Evolutionary conservation across 2,329 filamentous ascomycete genomes (phyloP).

Genomic region (Ophiocordyceps camponoti-floridani): DNA sequence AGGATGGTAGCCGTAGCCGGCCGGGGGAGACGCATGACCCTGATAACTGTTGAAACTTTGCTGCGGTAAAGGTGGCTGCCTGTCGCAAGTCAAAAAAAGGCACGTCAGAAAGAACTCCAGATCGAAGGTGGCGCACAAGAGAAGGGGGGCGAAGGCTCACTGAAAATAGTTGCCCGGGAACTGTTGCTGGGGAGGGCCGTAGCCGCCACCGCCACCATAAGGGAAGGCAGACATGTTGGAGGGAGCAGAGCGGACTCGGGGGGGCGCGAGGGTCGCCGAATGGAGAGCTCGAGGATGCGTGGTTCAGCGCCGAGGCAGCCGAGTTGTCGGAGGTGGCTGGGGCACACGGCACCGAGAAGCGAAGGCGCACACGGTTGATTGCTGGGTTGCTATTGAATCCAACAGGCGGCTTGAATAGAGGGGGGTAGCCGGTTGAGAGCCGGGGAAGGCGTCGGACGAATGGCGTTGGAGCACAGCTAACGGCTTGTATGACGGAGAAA

Average conservation of each 20-base stretch:
- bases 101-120: background rate
- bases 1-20: conserved; percentile 25
- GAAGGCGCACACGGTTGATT: background rate
- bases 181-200: conserved; percentile 22
- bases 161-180: conserved; percentile 15
- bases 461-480: background rate
- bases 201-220: conserved; percentile 31
- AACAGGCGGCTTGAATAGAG: background rate
- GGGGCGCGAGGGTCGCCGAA: background rate
- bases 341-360: background rate
- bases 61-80: conserved; percentile 3
- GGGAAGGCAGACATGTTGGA: conserved; percentile 47
- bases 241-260: no score
- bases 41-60: conserved; percentile 20
- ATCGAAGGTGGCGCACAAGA: background rate
- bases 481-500: background rate
- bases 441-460: background rate
- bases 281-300: background rate
- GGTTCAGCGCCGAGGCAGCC: background rate
- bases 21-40: conserved; percentile 28
- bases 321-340: background rate
- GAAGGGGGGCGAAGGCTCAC: conserved; percentile 1
- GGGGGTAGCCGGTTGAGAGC: background rate
- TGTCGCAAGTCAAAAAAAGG: background rate
- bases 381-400: background rate